These are phyloP conservation scores for Aspergillus ellipticus DNA, from an alignment of 495 filamentous ascomycete species.

Conservation along the genomic window DNA sequence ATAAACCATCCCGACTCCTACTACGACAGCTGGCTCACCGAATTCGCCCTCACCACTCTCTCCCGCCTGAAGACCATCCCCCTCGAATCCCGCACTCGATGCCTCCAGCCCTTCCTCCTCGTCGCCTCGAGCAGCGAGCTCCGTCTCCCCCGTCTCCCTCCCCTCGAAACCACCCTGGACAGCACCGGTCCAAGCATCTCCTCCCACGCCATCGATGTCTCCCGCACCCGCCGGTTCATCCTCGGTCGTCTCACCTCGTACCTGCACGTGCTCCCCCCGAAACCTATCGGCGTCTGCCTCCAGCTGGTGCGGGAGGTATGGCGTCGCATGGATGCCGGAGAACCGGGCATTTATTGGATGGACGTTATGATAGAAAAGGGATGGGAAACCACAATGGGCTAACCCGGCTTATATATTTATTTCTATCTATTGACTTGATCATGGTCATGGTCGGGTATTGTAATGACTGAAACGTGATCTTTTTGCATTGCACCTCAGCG, in stretches of 20 bases:
- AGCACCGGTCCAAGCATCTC: slow-evolving; percentile 31
- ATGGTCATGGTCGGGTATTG: not conserved
- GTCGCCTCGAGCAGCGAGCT: slow-evolving; percentile 50
- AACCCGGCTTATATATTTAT: not conserved
- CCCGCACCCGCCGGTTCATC: slow-evolving; percentile 42
- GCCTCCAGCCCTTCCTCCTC: slow-evolving; percentile 52
- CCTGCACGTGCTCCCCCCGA: slow-evolving; percentile 47
- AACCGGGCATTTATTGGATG: slow-evolving; percentile 46
- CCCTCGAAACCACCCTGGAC: slow-evolving; percentile 10
- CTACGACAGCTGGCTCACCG: slow-evolving; percentile 47
- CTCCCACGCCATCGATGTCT: slow-evolving; percentile 46
- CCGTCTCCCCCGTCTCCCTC: slow-evolving; percentile 29
- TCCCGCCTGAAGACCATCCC: slow-evolving; percentile 49
- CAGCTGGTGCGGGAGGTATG: slow-evolving; percentile 50
- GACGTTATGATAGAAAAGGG: slow-evolving; percentile 57
- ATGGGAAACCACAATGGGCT: slow-evolving; percentile 57
- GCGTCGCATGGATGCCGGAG: slow-evolving; percentile 44
- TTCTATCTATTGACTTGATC: not conserved
- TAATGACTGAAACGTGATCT: not conserved
- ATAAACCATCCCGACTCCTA: slow-evolving; percentile 14
- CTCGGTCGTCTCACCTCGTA: slow-evolving; percentile 46
- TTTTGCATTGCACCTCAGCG: no score
- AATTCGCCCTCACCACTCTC: slow-evolving; percentile 51
- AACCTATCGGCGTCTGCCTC: slow-evolving; percentile 48
- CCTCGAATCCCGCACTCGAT: slow-evolving; percentile 51